Percentiles rank a stretch among this genome's conserved stretches.
These are phyloP conservation scores for Moricandia arvensis DNA, from an alignment of 345 rosid genomes.

Conservation along the genomic window DNA sequence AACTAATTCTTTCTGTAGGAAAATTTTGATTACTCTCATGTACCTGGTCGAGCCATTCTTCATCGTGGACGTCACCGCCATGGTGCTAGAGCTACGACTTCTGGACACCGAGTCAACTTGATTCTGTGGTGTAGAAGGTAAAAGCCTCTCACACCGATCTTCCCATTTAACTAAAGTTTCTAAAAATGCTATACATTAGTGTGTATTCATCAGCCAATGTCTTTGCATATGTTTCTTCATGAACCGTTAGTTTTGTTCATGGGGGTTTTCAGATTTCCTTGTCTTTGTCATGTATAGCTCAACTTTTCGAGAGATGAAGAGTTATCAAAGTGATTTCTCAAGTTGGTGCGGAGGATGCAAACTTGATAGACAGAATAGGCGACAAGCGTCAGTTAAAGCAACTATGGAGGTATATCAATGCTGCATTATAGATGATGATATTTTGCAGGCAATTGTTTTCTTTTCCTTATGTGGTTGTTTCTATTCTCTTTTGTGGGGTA, in stretches of 20 bases:
- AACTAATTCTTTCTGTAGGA: constrained; percentile 45
- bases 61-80: constrained; percentile 96
- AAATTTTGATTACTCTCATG: constrained; percentile 71
- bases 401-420: constrained; percentile 27
- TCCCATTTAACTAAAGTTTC: background rate
- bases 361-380: constrained; percentile 61
- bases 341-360: constrained; percentile 88
- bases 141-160: background rate
- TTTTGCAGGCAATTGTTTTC: constrained; percentile 1
- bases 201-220: constrained; percentile 4
- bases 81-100: constrained; percentile 91
- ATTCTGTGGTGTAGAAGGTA: constrained; percentile 98
- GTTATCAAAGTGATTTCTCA: constrained; percentile 78
- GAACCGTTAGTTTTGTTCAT: background rate
- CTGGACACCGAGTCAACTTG: constrained; percentile 78
- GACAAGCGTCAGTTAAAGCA: constrained; percentile 49
- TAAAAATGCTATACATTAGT: background rate
- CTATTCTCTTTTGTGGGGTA: background rate
- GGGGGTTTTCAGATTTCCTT: background rate
- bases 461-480: background rate
- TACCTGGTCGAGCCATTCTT: constrained; percentile 80
- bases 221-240: background rate
- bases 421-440: background rate
- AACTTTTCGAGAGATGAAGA: constrained; percentile 76
- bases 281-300: constrained; percentile 48